Conservation (phyloP, 2,329 filamentous ascomycete species). For the Aspergillus glaucus region DNA sequence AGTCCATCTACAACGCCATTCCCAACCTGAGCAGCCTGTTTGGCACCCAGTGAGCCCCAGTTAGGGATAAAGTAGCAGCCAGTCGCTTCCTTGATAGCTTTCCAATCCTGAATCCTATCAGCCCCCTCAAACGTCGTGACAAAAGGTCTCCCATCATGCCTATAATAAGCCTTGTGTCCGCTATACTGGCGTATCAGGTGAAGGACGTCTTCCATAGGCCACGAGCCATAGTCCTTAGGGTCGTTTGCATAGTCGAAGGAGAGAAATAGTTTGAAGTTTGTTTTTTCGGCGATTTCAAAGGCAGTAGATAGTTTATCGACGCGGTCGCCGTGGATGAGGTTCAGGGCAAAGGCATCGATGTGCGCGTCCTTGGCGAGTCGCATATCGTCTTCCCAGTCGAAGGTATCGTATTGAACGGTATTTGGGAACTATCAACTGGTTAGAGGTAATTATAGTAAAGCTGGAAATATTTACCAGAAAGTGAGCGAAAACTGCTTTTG, state of each 20-base stretch:
- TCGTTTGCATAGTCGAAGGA: constrained; percentile 30
- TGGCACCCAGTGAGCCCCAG: constrained; percentile 35
- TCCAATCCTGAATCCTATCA: constrained; percentile 39
- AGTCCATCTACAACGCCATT: constrained; percentile 30
- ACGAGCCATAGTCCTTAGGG: constrained; percentile 20
- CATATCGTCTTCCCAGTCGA: constrained; percentile 30
- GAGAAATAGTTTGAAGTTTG: constrained; percentile 31
- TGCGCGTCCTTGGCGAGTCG: constrained; percentile 27
- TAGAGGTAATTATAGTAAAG: background rate
- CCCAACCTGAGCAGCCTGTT: constrained; percentile 15
- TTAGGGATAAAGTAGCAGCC: constrained; percentile 43
- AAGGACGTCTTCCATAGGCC: constrained; percentile 22
- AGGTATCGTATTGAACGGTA: constrained; percentile 15
- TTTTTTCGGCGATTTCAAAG: constrained; percentile 18
- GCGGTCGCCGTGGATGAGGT: constrained; percentile 25
- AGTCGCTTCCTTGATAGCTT: constrained; percentile 34
- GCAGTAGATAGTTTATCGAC: constrained; percentile 15
- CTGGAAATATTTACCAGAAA: constrained; percentile 20
- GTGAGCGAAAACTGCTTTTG: constrained; percentile 27
- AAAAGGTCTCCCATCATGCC: constrained; percentile 24
- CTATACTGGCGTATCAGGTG: constrained; percentile 21
- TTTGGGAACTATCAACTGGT: constrained; percentile 23
- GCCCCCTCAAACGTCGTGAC: constrained; percentile 44
- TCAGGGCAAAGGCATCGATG: constrained; percentile 40
- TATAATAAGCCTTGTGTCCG: constrained; percentile 20